Conservation (phyloP, 148 eudicot species). For the Vaccinium vitisidaea region DNA sequence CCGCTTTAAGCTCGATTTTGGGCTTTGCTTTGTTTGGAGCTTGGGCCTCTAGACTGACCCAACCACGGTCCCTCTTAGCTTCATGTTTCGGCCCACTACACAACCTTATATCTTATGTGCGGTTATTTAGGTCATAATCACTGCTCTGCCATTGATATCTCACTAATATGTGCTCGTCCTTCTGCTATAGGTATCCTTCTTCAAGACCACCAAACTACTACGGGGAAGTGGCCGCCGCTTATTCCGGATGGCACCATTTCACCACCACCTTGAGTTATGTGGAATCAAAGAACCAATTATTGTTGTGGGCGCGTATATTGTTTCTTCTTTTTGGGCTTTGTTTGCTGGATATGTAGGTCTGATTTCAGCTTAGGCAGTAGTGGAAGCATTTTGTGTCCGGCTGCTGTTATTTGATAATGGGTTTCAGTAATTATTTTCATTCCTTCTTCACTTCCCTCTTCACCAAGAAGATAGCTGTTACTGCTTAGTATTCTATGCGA, state of each 20-base stretch:
- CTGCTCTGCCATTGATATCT: background rate
- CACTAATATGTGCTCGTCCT: conserved; percentile 3
- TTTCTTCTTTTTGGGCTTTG: conserved; percentile 52
- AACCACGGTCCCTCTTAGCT: too few species aligned
- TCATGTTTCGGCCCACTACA: too few species aligned
- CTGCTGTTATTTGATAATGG: background rate
- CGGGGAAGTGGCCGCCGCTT: conserved; percentile 37
- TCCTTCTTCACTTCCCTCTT: too few species aligned
- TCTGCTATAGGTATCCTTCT: conserved; percentile 45
- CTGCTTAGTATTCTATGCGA: too few species aligned
- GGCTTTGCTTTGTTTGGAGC: too few species aligned
- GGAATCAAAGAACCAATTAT: conserved; percentile 68
- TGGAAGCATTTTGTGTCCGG: background rate
- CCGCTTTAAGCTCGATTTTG: too few species aligned
- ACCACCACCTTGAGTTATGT: conserved; percentile 57
- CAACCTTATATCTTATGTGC: background rate
- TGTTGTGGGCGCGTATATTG: conserved; percentile 56
- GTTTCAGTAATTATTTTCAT: background rate
- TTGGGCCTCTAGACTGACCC: too few species aligned
- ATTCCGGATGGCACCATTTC: conserved; percentile 59
- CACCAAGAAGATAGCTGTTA: too few species aligned
- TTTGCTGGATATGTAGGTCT: conserved; percentile 75
- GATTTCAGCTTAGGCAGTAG: conserved; percentile 52
- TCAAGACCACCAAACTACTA: conserved; percentile 40
- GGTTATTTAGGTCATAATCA: background rate